Conservation (phyloP, 2,329 filamentous ascomycete genomes). For the Clonostachys byssicola region DNA sequence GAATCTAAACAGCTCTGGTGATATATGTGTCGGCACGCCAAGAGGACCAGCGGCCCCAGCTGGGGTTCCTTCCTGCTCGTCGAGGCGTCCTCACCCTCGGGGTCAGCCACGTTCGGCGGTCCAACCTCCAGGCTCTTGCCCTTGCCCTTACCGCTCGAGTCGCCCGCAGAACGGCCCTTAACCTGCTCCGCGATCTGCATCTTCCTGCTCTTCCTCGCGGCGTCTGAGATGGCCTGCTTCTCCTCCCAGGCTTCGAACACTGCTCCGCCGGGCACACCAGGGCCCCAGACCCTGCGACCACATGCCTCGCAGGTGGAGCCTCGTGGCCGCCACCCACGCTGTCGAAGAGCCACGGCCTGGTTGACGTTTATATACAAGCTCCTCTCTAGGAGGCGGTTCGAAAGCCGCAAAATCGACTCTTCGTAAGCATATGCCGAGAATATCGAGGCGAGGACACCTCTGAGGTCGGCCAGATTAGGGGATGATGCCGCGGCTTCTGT, state of each 20-base stretch:
- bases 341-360: constrained; percentile 68
- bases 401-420: constrained; percentile 79
- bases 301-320: constrained; percentile 88
- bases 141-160: constrained; percentile 29
- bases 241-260: constrained; percentile 82
- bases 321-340: constrained; percentile 83
- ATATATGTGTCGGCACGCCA: constrained; percentile 69
- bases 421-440: constrained; percentile 97
- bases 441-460: constrained; percentile 79
- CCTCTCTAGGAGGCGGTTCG: constrained; percentile 81
- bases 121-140: constrained; percentile 36
- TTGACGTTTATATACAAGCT: constrained; percentile 83
- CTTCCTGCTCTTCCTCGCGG: constrained; percentile 37
- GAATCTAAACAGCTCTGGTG: constrained; percentile 67
- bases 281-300: constrained; percentile 79
- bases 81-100: constrained; percentile 8
- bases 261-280: constrained; percentile 65
- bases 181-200: constrained; percentile 25
- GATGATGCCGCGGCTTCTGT: constrained; percentile 76
- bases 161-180: constrained; percentile 23
- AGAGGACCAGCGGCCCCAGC: constrained; percentile 61
- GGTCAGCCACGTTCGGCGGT: constrained; percentile 32
- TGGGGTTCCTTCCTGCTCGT: constrained; percentile 32
- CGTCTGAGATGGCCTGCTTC: constrained; percentile 43
- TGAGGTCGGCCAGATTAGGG: constrained; percentile 81